These are phyloP conservation scores for Podaxis sp. DNA, from an alignment of 768 basidiomycete species.

Conservation along the genomic window DNA sequence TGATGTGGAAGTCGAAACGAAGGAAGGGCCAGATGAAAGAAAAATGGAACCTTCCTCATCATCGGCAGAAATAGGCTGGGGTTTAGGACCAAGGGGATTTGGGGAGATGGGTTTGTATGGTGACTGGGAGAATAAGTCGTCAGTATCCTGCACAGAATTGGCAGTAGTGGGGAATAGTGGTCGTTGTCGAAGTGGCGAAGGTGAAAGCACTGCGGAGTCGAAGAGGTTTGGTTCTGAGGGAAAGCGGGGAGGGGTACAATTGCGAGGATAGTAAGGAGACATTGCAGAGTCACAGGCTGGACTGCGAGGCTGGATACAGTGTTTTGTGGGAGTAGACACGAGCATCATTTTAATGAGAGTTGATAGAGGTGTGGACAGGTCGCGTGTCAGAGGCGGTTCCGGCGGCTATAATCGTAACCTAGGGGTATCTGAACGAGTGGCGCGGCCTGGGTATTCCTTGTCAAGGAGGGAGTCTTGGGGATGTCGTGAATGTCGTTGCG, in stretches of 20 bases:
- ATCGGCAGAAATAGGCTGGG: conserved; percentile 45
- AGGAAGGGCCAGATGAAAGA: conserved; percentile 47
- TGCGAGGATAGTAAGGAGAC: conserved; percentile 36
- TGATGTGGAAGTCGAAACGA: conserved; percentile 43
- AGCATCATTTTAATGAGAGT: conserved; percentile 38
- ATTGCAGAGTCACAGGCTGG: conserved; percentile 29
- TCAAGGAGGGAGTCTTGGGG: conserved; percentile 4
- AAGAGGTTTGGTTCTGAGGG: conserved; percentile 34
- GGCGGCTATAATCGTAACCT: not conserved
- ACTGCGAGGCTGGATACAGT: conserved; percentile 30
- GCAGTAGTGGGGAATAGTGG: conserved; percentile 35
- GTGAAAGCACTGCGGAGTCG: conserved; percentile 62
- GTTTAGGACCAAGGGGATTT: conserved; percentile 23
- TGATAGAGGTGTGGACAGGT: conserved; percentile 23
- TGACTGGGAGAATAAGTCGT: conserved; percentile 56
- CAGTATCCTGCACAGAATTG: conserved; percentile 33
- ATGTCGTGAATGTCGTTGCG: conserved; percentile 28
- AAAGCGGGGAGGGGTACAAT: conserved; percentile 35
- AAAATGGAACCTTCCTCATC: conserved; percentile 63
- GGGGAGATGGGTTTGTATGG: conserved; percentile 42
- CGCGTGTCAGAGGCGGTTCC: conserved; percentile 21
- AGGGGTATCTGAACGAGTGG: conserved; percentile 2
- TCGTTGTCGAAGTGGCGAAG: conserved; percentile 57
- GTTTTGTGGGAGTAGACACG: conserved; percentile 43
- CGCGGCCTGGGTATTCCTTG: conserved; percentile 12